Evolutionary conservation across 257 asterid genomes (phyloP), one percentile per base, ranked within the genome.

Genomic region (Solanum virginianum): DNA sequence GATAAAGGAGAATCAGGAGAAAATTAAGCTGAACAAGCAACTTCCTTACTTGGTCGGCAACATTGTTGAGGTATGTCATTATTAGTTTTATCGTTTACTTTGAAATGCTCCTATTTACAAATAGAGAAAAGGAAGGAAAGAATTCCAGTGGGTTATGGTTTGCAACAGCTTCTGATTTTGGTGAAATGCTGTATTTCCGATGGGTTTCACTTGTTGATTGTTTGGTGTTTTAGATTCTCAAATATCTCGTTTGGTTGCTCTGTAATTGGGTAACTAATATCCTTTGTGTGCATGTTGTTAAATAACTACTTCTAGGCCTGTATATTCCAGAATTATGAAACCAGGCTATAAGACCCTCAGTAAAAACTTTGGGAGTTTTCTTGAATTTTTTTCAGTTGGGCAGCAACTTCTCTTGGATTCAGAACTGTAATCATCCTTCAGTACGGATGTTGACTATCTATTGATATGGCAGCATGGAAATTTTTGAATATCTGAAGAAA

Each of bases 11-110:
- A 95, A 95, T 88, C 97, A 93, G 65, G 98, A 93, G 89, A 95
- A 95, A 87, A 95, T 95, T 59, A 94, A 95, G 84, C 94, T 94
- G 80, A 91, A 93, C 89, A 94, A 95, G 89, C 98, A 94, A 88
- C 97, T 95, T 79, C 98, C 99, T 13, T 94, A 93, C 88, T 90
- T 95, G 90, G 98, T 95, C 22, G 98, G 97, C 63, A 95, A 94
- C 89, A 95, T 95, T 57, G 98, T 95, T 59, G 97, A 79, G 26
- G 71, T 57, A 39, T 32, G 51, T 85, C 15, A 57, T 47, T 53
- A 14, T 74, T 68, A 68, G 51, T 18, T 41, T 36, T 68, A 16
- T 39, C 2, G 54, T 70, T 70, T 75, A 26, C 53, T 43, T 66
- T 68, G 24, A 68, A 29, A 68, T 15, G 47, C 49, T 36, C 32